Conservation (phyloP, 2,329 filamentous ascomycete species). For the Talaromyces sp. region DNA sequence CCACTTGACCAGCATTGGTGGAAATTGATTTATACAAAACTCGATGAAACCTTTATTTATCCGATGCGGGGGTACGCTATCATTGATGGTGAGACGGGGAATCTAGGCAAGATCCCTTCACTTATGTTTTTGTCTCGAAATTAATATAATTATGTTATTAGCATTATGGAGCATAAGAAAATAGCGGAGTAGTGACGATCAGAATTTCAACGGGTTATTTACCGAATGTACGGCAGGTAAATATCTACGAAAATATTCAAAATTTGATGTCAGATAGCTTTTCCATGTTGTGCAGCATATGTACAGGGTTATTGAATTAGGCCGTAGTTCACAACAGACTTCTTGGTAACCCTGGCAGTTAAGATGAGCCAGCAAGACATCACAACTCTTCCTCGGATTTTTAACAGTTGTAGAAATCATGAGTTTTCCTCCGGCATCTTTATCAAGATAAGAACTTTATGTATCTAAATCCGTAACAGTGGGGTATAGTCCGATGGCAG, state of each 20-base stretch:
- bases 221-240: background rate
- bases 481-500: background rate
- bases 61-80: constrained; percentile 2
- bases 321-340: too few species aligned
- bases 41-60: background rate
- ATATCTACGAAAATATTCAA: too few species aligned
- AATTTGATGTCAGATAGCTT: too few species aligned
- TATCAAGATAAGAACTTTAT: background rate
- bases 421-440: background rate
- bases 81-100: background rate
- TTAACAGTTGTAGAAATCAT: too few species aligned
- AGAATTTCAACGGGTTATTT: background rate
- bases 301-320: too few species aligned
- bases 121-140: background rate
- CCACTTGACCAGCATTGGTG: constrained; percentile 1
- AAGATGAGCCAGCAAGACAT: too few species aligned
- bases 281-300: too few species aligned
- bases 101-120: background rate
- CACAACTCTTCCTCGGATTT: too few species aligned
- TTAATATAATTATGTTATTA: background rate
- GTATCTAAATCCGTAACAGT: too few species aligned
- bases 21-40: constrained; percentile 11
- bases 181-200: background rate
- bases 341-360: too few species aligned
- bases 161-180: background rate